Conservation (phyloP, 495 filamentous ascomycete genomes). For the Penicillium verhagenii region DNA sequence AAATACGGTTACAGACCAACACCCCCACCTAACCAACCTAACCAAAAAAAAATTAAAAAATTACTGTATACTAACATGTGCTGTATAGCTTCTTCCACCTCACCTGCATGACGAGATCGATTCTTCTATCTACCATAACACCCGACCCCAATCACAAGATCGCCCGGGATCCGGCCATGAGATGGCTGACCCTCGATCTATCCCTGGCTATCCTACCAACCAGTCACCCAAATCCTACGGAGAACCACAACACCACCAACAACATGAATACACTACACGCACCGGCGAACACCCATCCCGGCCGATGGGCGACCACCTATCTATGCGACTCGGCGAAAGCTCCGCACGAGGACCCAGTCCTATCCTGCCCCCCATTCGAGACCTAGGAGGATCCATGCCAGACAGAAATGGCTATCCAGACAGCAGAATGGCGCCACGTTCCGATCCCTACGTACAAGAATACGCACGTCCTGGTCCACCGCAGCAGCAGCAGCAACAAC, state of each 20-base stretch:
- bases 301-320: slow-evolving; percentile 19
- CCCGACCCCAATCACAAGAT: slow-evolving; percentile 33
- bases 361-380: slow-evolving; percentile 43
- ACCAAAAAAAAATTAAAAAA: background rate
- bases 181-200: slow-evolving; percentile 32
- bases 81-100: slow-evolving; percentile 39
- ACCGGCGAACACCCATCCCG: slow-evolving; percentile 15
- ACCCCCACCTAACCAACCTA: background rate
- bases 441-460: slow-evolving; percentile 32
- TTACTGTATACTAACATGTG: background rate
- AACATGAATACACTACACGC: slow-evolving; percentile 33
- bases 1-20: background rate
- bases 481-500: too few species aligned
- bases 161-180: slow-evolving; percentile 37
- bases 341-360: slow-evolving; percentile 39
- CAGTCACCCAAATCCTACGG: slow-evolving; percentile 24
- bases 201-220: slow-evolving; percentile 22
- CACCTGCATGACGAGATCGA: slow-evolving; percentile 51
- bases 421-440: slow-evolving; percentile 27
- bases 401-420: slow-evolving; percentile 35
- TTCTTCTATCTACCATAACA: slow-evolving; percentile 39
- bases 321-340: slow-evolving; percentile 17
- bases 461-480: too few species aligned
- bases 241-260: slow-evolving; percentile 22
- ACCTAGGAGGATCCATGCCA: slow-evolving; percentile 38